These are phyloP conservation scores for Botryosphaeria agaves DNA, from an alignment of 2,329 filamentous ascomycete genomes.

Conservation along the genomic window DNA sequence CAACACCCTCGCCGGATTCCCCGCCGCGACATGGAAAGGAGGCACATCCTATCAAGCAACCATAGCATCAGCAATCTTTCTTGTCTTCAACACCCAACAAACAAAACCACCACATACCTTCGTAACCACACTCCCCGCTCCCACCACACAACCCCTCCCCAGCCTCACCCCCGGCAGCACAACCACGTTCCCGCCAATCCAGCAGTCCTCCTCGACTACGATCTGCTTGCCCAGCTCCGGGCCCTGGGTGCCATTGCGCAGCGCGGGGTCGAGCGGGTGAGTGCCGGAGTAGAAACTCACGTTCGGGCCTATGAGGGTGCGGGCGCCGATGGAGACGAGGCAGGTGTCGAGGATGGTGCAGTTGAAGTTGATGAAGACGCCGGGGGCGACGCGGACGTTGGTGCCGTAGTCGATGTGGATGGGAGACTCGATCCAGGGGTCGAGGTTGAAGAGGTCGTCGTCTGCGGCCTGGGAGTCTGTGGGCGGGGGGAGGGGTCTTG, in stretches of 20 bases:
- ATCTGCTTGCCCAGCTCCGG: constrained; percentile 63
- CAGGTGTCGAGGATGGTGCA: constrained; percentile 64
- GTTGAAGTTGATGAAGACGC: constrained; percentile 62
- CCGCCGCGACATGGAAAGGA: constrained; percentile 43
- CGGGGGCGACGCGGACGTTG: constrained; percentile 52
- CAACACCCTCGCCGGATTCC: constrained; percentile 48
- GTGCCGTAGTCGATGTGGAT: constrained; percentile 62
- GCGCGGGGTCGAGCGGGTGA: constrained; percentile 58
- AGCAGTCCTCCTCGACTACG: constrained; percentile 62
- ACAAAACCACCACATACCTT: constrained; percentile 31
- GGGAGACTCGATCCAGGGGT: constrained; percentile 54
- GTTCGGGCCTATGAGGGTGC: constrained; percentile 65
- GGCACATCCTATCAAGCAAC: constrained; percentile 33
- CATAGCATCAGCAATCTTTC: constrained; percentile 2
- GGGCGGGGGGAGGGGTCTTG: constrained; percentile 42
- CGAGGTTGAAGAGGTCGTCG: constrained; percentile 41
- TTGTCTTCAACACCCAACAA: too few relatives aligned
- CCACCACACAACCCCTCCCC: constrained; percentile 55
- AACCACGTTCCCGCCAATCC: constrained; percentile 55
- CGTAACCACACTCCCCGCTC: constrained; percentile 70
- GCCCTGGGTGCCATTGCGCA: constrained; percentile 58
- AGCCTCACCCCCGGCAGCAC: constrained; percentile 65
- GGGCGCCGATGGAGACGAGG: constrained; percentile 53
- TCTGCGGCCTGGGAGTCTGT: constrained; percentile 44
- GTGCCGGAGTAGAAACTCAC: constrained; percentile 58